These are phyloP conservation scores for Plasmodium yoelii DNA, from an alignment of 169 alveolate species.

Conservation along the genomic window DNA sequence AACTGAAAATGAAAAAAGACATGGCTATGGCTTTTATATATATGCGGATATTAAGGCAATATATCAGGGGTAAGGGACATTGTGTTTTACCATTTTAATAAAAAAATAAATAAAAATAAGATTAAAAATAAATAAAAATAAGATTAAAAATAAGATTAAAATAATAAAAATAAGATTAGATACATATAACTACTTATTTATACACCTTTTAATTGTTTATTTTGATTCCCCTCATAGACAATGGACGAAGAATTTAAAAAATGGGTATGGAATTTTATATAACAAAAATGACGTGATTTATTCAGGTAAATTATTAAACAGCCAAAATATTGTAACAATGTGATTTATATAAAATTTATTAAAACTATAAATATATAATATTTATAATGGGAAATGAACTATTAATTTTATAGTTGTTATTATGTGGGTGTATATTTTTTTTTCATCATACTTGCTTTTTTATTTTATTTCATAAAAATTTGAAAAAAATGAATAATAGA, in stretches of 20 bases:
- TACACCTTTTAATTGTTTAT: neutral
- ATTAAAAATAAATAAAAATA: no score
- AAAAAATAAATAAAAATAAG: neutral
- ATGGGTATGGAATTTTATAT: constrained; percentile 49
- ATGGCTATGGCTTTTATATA: constrained; percentile 59
- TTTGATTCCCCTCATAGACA: constrained; percentile 7
- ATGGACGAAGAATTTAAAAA: constrained; percentile 60
- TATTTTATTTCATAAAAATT: neutral
- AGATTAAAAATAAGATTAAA: no score
- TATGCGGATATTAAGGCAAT: constrained; percentile 21
- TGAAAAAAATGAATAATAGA: neutral
- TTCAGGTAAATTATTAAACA: constrained; percentile 31
- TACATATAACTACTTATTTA: neutral
- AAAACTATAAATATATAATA: no score
- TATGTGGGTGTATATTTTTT: no score
- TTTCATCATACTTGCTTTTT: neutral
- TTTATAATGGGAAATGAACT: no score
- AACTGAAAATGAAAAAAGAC: constrained; percentile 26
- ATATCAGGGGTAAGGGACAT: constrained; percentile 46
- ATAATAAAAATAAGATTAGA: no score
- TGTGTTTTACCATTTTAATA: neutral
- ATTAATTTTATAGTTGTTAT: no score
- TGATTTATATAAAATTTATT: no score
- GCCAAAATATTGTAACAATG: neutral
- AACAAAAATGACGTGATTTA: constrained; percentile 35